Percentiles rank a stretch among this genome's conserved stretches.
These are phyloP conservation scores for Lepidium campestre DNA, from an alignment of 441 rosid genomes.

Conservation along the genomic window DNA sequence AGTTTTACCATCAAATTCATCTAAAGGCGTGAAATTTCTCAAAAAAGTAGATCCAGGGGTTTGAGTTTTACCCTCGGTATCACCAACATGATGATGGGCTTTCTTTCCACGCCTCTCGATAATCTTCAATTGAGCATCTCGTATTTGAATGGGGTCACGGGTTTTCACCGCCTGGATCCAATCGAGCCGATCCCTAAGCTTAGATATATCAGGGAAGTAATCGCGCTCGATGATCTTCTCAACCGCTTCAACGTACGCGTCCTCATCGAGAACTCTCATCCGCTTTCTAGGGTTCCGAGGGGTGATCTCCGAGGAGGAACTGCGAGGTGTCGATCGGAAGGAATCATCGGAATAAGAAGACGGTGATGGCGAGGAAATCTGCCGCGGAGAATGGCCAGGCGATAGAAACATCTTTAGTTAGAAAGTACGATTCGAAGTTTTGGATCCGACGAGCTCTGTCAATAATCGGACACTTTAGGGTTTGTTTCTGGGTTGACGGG, in stretches of 20 bases:
- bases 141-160: slow-evolving; percentile 76
- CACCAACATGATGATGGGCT: slow-evolving; percentile 26
- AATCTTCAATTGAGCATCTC: slow-evolving; percentile 90
- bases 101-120: slow-evolving; percentile 80
- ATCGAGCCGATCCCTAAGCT: slow-evolving; percentile 91
- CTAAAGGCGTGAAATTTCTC: slow-evolving; percentile 71
- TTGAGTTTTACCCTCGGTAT: slow-evolving; percentile 41
- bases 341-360: slow-evolving; percentile 33
- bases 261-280: slow-evolving; percentile 72
- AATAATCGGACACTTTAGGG: slow-evolving; percentile 4
- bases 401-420: slow-evolving; percentile 62
- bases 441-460: not conserved
- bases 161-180: slow-evolving; percentile 89
- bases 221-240: slow-evolving; percentile 96
- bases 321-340: slow-evolving; percentile 28
- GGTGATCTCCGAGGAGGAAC: slow-evolving; percentile 29
- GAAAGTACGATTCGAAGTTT: not conserved
- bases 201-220: slow-evolving; percentile 85
- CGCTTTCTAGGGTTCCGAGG: slow-evolving; percentile 44
- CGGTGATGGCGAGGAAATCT: slow-evolving; percentile 64
- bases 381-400: slow-evolving; percentile 94
- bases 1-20: slow-evolving; percentile 56
- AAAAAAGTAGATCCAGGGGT: slow-evolving; percentile 88
- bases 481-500: not conserved
- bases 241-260: slow-evolving; percentile 70